Base-by-base conservation (phyloP, 1,284 basidiomycete genomes). In the Pulchroboletus neoregius region DNA sequence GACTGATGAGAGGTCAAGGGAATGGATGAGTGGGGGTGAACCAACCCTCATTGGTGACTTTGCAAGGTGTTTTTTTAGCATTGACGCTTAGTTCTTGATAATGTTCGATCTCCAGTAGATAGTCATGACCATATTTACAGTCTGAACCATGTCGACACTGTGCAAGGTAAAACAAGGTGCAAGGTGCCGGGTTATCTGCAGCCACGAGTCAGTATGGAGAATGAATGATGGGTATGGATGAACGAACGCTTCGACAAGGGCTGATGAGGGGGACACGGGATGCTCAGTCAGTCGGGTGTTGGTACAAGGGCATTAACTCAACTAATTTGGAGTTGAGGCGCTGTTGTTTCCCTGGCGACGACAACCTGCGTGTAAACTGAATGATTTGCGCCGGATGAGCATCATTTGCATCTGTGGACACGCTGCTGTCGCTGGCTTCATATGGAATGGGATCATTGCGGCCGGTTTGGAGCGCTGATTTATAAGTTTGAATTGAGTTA, bases 121-220 rank as follows among this genome's bases (percentile, higher is more conserved):
- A 82, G 54, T 83, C 75, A 48, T 84, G 81, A 18, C 63, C 73
- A 50, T 78, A 83, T 61, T 72, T 74, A 58, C 82, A 84, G 16
- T 72, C 69, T 15, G 65, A 54, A 18, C 75, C 78, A 48, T 74
- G 72, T 55, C 75, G 75, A 67, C 81, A 82, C 46, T 69, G 56
- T 18, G 76, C 71, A 28, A 84, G 67, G 58, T 82, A 83, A 60
- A 78, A 80, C 37, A 80, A 60, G 15, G 78, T 82, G 60, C 81
- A 84, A 13, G 80, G 80, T 18, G 80, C 74, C 3, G 80, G 80
- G 54, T 69, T 75, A 53, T 82, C 80, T 50, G 49, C 30, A 48
- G 50, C 34, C 52, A 47, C 47, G 10, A 6, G 51, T 50, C 35
- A 55, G 52, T 15, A 42, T 32, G 12, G 12, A 33, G 8, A 35